These are phyloP conservation scores for Fomitiporia mediterranea DNA, from an alignment of 1,284 basidiomycete genomes.

Conservation along the genomic window DNA sequence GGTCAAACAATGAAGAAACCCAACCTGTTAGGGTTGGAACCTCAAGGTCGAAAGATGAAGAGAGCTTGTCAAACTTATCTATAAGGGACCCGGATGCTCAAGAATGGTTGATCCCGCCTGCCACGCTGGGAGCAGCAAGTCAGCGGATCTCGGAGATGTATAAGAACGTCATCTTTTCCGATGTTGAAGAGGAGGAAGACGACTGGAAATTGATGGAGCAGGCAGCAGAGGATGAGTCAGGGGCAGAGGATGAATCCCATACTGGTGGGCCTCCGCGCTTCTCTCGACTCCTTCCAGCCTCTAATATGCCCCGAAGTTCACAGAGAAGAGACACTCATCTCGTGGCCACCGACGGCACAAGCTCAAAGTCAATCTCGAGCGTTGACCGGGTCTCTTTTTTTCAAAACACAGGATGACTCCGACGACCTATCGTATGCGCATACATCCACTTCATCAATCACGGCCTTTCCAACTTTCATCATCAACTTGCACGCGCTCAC, in stretches of 20 bases:
- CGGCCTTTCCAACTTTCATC: slow-evolving; percentile 60
- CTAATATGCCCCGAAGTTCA: slow-evolving; percentile 23
- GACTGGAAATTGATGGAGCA: slow-evolving; percentile 14
- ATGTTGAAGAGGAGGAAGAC: slow-evolving; percentile 31
- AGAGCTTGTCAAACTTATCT: background rate
- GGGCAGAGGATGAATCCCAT: background rate
- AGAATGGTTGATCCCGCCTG: slow-evolving; percentile 35
- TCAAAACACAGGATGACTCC: slow-evolving; percentile 43
- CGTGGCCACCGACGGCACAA: slow-evolving; percentile 49
- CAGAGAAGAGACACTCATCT: slow-evolving; percentile 39
- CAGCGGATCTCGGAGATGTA: slow-evolving; percentile 61
- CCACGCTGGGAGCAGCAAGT: slow-evolving; percentile 56
- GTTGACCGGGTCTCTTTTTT: slow-evolving; percentile 26
- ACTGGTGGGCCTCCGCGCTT: background rate
- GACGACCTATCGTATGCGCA: slow-evolving; percentile 46
- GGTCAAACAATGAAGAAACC: background rate
- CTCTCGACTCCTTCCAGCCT: slow-evolving; percentile 14
- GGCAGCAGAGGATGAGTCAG: slow-evolving; percentile 11
- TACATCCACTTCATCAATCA: slow-evolving; percentile 62
- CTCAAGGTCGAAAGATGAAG: background rate
- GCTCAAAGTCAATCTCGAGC: slow-evolving; percentile 25
- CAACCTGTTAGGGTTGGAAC: too few relatives aligned
- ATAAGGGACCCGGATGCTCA: background rate
- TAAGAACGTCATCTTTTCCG: slow-evolving; percentile 58
- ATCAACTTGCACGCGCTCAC: slow-evolving; percentile 57